Conservation (phyloP, 352 stramenopile species). For the Phytophthora sp. region DNA sequence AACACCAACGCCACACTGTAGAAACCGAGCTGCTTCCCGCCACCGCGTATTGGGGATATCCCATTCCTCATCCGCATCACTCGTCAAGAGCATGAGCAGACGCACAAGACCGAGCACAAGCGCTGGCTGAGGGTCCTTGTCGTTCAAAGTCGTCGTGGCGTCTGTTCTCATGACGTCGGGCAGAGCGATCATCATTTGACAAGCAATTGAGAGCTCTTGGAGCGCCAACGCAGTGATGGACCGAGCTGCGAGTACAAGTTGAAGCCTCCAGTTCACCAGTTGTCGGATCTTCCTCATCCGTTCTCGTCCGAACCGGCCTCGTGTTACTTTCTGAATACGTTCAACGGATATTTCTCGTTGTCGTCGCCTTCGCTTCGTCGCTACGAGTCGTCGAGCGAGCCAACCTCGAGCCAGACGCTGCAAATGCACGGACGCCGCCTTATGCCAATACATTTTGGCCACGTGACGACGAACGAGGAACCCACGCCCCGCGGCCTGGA, state of each 20-base stretch:
- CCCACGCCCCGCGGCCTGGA: constrained; percentile 70
- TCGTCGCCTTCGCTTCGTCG: constrained; percentile 27
- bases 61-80: constrained; percentile 55
- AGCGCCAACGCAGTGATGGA: constrained; percentile 35
- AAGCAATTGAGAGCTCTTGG: constrained; percentile 64
- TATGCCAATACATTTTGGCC: constrained; percentile 70
- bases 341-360: constrained; percentile 27
- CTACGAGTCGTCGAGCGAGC: constrained; percentile 48
- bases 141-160: constrained; percentile 2
- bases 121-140: constrained; percentile 42
- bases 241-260: constrained; percentile 32
- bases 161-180: constrained; percentile 27
- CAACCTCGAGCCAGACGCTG: constrained; percentile 65
- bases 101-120: constrained; percentile 77
- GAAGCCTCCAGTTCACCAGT: constrained; percentile 42
- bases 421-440: constrained; percentile 59
- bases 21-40: constrained; percentile 63
- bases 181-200: constrained; percentile 55
- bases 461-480: constrained; percentile 72
- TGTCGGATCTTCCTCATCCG: constrained; percentile 64
- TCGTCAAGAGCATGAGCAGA: constrained; percentile 72
- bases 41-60: constrained; percentile 65
- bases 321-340: constrained; percentile 58
- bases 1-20: constrained; percentile 53
- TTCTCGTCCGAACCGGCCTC: constrained; percentile 61